Percentiles rank a stretch among this genome's conserved stretches.
phyloP scores from a whole-genome alignment of 1,284 basidiomycete genomes.

The Neotropicomus parvogracilis region DNA sequence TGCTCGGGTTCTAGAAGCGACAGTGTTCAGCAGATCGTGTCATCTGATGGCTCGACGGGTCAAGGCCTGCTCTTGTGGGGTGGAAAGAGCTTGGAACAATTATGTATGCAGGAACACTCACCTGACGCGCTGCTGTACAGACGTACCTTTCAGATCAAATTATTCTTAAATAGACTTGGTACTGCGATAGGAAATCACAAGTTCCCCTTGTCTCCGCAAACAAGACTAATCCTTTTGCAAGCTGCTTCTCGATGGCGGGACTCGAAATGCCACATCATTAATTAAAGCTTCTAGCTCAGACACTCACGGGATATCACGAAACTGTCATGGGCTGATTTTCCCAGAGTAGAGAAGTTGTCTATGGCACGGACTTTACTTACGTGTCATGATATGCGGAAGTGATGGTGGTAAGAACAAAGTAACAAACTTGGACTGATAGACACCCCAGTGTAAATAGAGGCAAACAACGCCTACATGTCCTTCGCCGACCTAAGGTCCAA shows the following conservation, averaged over 20 bases:
- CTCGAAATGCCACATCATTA: background rate
- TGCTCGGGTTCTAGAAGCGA: constrained; percentile 8
- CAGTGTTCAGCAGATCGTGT: background rate
- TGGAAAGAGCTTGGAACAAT: background rate
- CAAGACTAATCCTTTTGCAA: constrained; percentile 3
- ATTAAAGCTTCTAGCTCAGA: background rate
- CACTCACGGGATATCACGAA: background rate
- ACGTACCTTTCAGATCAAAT: background rate
- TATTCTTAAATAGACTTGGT: too few relatives aligned
- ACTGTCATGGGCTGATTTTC: too few relatives aligned
- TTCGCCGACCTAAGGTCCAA: constrained; percentile 30
- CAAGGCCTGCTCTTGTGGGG: background rate
- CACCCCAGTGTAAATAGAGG: background rate
- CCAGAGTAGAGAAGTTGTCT: too few relatives aligned
- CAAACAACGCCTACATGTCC: constrained; percentile 33
- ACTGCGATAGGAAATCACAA: background rate
- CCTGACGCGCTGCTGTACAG: constrained; percentile 6
- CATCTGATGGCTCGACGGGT: constrained; percentile 6
- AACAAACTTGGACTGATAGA: too few relatives aligned
- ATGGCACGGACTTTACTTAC: too few relatives aligned
- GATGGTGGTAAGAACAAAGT: too few relatives aligned
- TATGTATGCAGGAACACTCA: constrained; percentile 12
- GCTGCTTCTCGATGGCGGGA: background rate
- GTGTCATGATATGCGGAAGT: too few relatives aligned
- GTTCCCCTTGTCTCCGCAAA: constrained; percentile 14